phyloP scores from a whole-genome alignment of 2,329 filamentous ascomycete genomes.

The Monilinia vaccinii-corymbosi region DNA sequence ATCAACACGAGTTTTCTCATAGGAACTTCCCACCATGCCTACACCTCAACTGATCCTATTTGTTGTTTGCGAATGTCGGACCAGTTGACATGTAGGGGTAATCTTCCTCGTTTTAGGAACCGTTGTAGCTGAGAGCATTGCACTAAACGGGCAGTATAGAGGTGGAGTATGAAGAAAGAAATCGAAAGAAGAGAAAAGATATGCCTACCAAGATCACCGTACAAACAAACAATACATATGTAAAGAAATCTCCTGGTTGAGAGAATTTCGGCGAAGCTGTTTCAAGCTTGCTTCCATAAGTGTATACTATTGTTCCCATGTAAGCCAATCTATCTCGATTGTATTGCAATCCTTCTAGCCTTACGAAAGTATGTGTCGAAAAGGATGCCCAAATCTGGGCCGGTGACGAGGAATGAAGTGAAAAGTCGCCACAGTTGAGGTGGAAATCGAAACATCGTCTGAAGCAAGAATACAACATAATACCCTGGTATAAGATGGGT shows the following conservation, averaged over 20 bases:
- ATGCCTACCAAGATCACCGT: slow-evolving; percentile 53
- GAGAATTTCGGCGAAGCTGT: slow-evolving; percentile 50
- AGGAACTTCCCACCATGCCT: slow-evolving; percentile 47
- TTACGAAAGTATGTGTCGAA: slow-evolving; percentile 62
- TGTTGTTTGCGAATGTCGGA: slow-evolving; percentile 43
- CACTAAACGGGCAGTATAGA: slow-evolving; percentile 51
- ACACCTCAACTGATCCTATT: slow-evolving; percentile 42
- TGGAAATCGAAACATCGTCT: slow-evolving; percentile 41
- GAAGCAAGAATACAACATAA: slow-evolving; percentile 41
- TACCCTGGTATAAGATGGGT: slow-evolving; percentile 40
- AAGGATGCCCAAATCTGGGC: slow-evolving; percentile 38
- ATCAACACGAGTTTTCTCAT: slow-evolving; percentile 40
- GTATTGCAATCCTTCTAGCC: slow-evolving; percentile 23
- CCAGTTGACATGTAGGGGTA: slow-evolving; percentile 44
- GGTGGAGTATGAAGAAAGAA: slow-evolving; percentile 39
- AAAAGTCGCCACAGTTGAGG: slow-evolving; percentile 32
- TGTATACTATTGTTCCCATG: slow-evolving; percentile 43
- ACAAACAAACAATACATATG: slow-evolving; percentile 55
- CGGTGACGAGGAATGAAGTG: slow-evolving; percentile 32
- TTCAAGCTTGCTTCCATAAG: slow-evolving; percentile 56
- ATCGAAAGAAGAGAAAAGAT: slow-evolving; percentile 16
- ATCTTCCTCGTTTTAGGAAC: slow-evolving; percentile 54
- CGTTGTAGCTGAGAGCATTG: slow-evolving; percentile 41
- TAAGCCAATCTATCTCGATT: slow-evolving; percentile 11
- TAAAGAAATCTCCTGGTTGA: slow-evolving; percentile 56